Base-by-base conservation (phyloP, 1,284 basidiomycete species). In the Ceratobasidium theobromae region DNA sequence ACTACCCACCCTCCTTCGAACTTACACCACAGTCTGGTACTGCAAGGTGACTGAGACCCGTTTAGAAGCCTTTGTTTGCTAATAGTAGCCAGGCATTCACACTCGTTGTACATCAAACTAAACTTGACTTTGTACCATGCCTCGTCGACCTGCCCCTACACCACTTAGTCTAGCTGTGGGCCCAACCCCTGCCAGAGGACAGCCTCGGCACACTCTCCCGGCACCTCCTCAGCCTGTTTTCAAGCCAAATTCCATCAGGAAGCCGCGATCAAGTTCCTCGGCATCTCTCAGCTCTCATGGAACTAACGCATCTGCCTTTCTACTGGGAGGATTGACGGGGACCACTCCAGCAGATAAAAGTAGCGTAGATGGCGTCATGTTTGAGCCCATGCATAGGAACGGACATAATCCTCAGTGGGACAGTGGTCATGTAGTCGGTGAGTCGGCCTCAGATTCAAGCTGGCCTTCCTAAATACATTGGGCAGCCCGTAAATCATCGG, bases 101-200 rank as follows among this genome's bases (percentile, higher is more conserved):
- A 5, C 16, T 16, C 35, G 6, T 6, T 38, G 35, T 23, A n/a
- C n/a, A n/a, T n/a, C n/a, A n/a, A 33, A 14, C 30, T 3, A 38
- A n/a, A 8, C 30, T 25, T 30, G n/a, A 43, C 35, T n/a, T 40
- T 55, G 14, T 23, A 67, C 25, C 27, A 67, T 67, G 66, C 66
- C 66, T 52, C 66, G 66, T 40, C 66, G 66, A 35, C 54, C 66
- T 12, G 54, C 66, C n/a, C 66, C 66, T 16, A 58, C 54, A 32
- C 54, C 66, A 3, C 66, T 67, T 16, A 54, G 45, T 45, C 55
- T 67, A 2, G 27, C 55, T n/a, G 45, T 43, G 12, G 66, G 66
- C 1, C 66, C 66, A 18, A 43, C 48, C 16, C 66, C 66, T 23
- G 55, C 48, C 23, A 52, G 66, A 5, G 66, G 66, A 6, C 38